phyloP scores from a whole-genome alignment of 306 rosid genomes.

The Albizia julibrissin region DNA sequence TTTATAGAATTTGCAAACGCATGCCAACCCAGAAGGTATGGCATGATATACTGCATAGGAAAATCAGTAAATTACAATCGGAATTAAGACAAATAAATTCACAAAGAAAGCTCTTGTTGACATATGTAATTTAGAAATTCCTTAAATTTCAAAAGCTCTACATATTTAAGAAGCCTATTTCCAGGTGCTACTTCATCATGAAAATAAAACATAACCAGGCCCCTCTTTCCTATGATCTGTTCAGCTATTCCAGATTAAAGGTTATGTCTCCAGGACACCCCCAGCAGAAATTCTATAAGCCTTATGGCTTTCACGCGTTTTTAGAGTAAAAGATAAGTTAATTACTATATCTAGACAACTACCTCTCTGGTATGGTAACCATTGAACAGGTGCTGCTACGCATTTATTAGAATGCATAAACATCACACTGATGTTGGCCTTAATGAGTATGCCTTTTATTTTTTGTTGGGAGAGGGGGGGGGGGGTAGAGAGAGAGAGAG shows the following conservation, averaged over 20 bases:
- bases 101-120: neutral
- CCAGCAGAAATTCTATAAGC: constrained; percentile 9
- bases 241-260: constrained; percentile 27
- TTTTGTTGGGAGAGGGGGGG: neutral
- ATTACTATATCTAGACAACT: neutral
- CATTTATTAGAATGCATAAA: constrained; percentile 6
- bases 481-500: neutral
- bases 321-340: neutral
- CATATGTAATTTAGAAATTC: neutral
- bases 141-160: neutral
- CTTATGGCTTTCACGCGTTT: neutral
- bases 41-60: constrained; percentile 71
- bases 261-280: neutral
- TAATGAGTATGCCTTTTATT: neutral
- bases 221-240: neutral
- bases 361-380: neutral
- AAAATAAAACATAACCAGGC: neutral
- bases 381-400: constrained; percentile 5
- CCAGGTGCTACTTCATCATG: neutral
- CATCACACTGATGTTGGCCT: constrained; percentile 1
- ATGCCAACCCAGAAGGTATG: constrained; percentile 88
- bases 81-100: neutral
- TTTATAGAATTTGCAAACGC: constrained; percentile 67
- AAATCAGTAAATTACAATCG: constrained; percentile 8
- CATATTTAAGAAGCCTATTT: neutral